Base-by-base conservation (phyloP, 257 asterid species). In the Avicennia marina region DNA sequence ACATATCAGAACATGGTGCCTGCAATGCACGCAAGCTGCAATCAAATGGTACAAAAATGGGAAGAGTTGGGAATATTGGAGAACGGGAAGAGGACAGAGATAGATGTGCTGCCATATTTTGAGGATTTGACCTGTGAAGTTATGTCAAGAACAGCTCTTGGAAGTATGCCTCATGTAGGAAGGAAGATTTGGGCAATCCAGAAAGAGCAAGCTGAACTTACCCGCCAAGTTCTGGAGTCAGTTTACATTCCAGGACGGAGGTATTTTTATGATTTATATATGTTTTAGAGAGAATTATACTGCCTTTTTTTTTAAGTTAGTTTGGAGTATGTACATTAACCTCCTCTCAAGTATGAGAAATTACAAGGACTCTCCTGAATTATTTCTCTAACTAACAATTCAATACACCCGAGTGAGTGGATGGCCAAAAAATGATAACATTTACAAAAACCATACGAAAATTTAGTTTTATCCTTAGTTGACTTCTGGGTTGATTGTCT, bases 221-320 rank as follows among this genome's bases (percentile, higher is more conserved):
- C 79, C 0, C 78, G 78, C 7, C 80, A 75, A 50, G 69, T 72
- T 54, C 22, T 78, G 51, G 71, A 75, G 21, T 72, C 78, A 0
- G 78, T 77, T 33, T 80, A 75, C 13, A 39, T 80, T 47, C 91
- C 91, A 1, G 94, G 89, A 12, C 68, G 72, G 76, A 78, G 86
- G 94, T 81, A 75, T 15, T 24, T 1, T 16, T 17, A 12, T 25
- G 11, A 16, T 29, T 4, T n/a, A n/a, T n/a, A n/a, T n/a, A n/a
- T n/a, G n/a, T n/a, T n/a, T n/a, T n/a, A n/a, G n/a, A n/a, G n/a
- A n/a, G n/a, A n/a, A n/a, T n/a, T n/a, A n/a, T n/a, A n/a, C n/a
- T n/a, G n/a, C n/a, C n/a, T n/a, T n/a, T n/a, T n/a, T n/a, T n/a
- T n/a, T n/a, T n/a, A n/a, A n/a, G n/a, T n/a, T n/a, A n/a, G n/a